Evolutionary conservation across 805 yeast species (phyloP).

Genomic region (Tetrapisispora iriomotensis): DNA sequence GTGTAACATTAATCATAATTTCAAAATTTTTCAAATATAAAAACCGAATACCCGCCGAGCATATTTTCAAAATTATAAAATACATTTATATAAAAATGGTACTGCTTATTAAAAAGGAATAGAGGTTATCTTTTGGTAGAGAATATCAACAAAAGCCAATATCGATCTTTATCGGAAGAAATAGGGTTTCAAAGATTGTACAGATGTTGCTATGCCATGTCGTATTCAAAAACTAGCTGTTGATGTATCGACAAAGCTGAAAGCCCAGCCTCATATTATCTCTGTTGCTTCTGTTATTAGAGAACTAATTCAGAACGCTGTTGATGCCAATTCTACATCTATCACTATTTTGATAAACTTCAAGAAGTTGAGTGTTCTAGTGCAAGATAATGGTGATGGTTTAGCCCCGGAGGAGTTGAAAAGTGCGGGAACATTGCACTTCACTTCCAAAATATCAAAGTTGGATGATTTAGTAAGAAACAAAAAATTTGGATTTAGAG

Average conservation of each 20-base stretch:
- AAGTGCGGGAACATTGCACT: constrained; percentile 37
- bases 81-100: no score
- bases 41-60: no score
- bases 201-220: constrained; percentile 5
- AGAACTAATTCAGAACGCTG: constrained; percentile 45
- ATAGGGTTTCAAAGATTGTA: no score
- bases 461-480: constrained; percentile 32
- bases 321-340: constrained; percentile 42
- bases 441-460: constrained; percentile 44
- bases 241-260: constrained; percentile 10
- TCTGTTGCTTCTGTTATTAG: constrained; percentile 35
- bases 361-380: constrained; percentile 28
- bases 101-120: no score
- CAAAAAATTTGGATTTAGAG: constrained; percentile 56
- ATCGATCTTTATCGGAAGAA: no score
- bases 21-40: no score
- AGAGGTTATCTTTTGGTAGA: no score
- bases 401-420: constrained; percentile 40
- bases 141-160: no score
- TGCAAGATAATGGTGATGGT: constrained; percentile 69
- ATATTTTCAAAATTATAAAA: no score
- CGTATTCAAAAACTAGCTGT: constrained; percentile 12
- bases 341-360: constrained; percentile 32
- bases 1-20: no score
- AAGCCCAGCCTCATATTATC: constrained; percentile 31